A percentile compares a stretch with the other conserved stretches of the same genome.
These are phyloP conservation scores for Cryptomeria japonica DNA, from an alignment of 75 land plant genomes.

Conservation along the genomic window DNA sequence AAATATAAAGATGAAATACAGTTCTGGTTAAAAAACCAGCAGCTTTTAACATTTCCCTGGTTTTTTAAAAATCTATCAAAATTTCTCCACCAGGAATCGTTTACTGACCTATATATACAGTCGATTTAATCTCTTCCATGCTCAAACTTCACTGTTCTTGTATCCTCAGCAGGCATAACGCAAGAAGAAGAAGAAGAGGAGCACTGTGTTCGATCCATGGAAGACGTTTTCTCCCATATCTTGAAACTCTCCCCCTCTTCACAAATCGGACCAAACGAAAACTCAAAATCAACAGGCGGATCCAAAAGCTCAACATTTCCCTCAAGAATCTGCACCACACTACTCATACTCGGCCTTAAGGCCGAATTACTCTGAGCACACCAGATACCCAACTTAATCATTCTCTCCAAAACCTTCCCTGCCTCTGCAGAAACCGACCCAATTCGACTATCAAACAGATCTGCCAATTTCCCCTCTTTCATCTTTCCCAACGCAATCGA, in stretches of 20 bases:
- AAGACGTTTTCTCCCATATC: too few species aligned
- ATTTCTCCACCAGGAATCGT: too few species aligned
- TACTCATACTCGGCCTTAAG: constrained; percentile 20
- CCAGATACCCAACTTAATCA: constrained; percentile 14
- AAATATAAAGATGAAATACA: too few species aligned
- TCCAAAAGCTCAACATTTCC: background rate
- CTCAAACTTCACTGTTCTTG: too few species aligned
- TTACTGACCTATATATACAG: too few species aligned
- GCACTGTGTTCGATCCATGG: too few species aligned
- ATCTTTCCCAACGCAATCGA: background rate
- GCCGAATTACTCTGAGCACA: constrained; percentile 13
- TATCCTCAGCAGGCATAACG: too few species aligned
- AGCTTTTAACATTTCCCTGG: too few species aligned
- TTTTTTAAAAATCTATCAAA: too few species aligned
- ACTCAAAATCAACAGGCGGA: background rate
- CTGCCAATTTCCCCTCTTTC: background rate
- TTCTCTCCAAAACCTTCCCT: background rate
- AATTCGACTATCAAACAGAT: background rate
- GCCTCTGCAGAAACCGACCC: background rate
- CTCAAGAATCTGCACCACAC: constrained; percentile 23
- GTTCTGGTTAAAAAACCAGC: too few species aligned
- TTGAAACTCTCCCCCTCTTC: background rate
- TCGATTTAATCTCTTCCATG: too few species aligned
- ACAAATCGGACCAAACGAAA: background rate
- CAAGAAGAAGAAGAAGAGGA: too few species aligned